A percentile compares a stretch with the other conserved stretches of the same genome.
phyloP scores from a whole-genome alignment of 1,284 basidiomycete genomes.

The Puccinia polysora region DNA sequence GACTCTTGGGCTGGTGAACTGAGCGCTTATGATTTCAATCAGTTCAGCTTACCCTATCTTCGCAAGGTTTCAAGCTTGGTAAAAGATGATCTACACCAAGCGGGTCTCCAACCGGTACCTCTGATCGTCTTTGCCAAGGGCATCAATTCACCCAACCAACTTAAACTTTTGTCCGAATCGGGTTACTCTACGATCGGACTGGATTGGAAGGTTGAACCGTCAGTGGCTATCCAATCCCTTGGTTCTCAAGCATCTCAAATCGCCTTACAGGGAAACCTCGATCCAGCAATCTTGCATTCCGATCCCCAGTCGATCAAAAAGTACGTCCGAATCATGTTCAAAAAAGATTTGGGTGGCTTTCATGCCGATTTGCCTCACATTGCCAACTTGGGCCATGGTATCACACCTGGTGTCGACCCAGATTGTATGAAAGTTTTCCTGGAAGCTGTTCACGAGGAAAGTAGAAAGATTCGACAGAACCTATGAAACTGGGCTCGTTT shows the following conservation, averaged over 20 bases:
- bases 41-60: constrained; percentile 69
- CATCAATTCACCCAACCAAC: constrained; percentile 54
- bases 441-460: constrained; percentile 39
- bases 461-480: constrained; percentile 24
- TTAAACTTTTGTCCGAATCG: constrained; percentile 13
- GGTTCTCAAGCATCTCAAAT: constrained; percentile 57
- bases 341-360: constrained; percentile 63
- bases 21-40: constrained; percentile 72
- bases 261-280: constrained; percentile 89
- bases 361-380: constrained; percentile 56
- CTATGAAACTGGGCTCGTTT: too few relatives aligned
- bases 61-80: constrained; percentile 59
- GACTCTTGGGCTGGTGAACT: constrained; percentile 92
- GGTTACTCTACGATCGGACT: constrained; percentile 62
- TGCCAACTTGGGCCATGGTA: constrained; percentile 93
- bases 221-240: constrained; percentile 63
- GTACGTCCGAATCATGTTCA: constrained; percentile 77
- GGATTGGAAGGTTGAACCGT: constrained; percentile 78
- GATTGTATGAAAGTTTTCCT: constrained; percentile 33
- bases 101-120: constrained; percentile 54
- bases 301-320: constrained; percentile 79
- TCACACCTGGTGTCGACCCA: constrained; percentile 53
- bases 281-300: constrained; percentile 73
- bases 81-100: constrained; percentile 4
- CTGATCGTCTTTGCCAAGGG: constrained; percentile 91